A percentile compares a stretch with the other conserved stretches of the same genome.
phyloP scores from a whole-genome alignment of 371 early-diverging fungal genomes.

The Mortierella sp. region DNA sequence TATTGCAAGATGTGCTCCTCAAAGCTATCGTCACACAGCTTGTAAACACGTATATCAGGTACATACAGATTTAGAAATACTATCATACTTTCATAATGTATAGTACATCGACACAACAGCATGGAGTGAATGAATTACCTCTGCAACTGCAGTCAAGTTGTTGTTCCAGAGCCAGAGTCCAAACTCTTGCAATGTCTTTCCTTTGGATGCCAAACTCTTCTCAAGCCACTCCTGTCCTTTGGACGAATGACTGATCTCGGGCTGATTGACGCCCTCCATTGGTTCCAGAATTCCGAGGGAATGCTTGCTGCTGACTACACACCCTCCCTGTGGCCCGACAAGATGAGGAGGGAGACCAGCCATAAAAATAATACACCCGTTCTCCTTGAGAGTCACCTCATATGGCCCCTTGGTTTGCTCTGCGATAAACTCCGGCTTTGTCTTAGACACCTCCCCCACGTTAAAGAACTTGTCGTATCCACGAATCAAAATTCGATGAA shows the following conservation, averaged over 20 bases:
- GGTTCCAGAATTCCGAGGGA: conserved; percentile 58
- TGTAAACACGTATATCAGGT: conserved; percentile 44
- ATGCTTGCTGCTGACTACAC: conserved; percentile 96
- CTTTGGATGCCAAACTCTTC: conserved; percentile 69
- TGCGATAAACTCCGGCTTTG: conserved; percentile 64
- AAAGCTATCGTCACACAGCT: conserved; percentile 95
- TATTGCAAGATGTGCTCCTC: conserved; percentile 96
- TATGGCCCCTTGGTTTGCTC: conserved; percentile 84
- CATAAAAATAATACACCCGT: conserved; percentile 95
- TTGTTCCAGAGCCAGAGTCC: conserved; percentile 77
- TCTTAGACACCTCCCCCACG: conserved; percentile 69
- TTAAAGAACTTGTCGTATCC: conserved; percentile 98
- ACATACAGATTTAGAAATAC: background rate
- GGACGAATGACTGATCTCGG: conserved; percentile 65
- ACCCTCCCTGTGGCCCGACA: conserved; percentile 57
- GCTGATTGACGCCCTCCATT: conserved; percentile 32
- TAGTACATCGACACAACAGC: background rate
- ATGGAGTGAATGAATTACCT: conserved; percentile 62
- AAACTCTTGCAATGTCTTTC: conserved; percentile 74
- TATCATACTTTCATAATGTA: background rate
- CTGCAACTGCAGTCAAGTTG: conserved; percentile 87
- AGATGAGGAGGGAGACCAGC: conserved; percentile 69
- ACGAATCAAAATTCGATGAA: conserved; percentile 73
- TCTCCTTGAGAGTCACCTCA: conserved; percentile 94
- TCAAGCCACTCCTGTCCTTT: conserved; percentile 87